Base-by-base conservation (phyloP, 163 green algal genomes). In the Scenedesmus sp. region DNA sequence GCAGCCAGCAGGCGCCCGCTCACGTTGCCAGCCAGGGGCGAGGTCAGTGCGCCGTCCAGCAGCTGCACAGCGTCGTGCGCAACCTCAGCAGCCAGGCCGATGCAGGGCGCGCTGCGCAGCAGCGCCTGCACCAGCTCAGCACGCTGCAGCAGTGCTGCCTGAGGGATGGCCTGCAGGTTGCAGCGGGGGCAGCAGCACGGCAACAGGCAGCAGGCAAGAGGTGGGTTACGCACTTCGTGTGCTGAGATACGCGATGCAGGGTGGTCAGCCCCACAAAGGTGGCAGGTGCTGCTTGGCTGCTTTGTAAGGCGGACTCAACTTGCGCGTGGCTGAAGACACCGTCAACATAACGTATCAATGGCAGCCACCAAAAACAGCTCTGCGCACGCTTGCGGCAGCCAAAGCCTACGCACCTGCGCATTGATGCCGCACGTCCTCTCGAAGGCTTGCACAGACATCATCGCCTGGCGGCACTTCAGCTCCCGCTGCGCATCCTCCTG, bases 61-160 rank as follows among this genome's bases (percentile, higher is more conserved):
- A 97, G 95, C 86, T 94, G 92, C 74, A 95, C 77, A 7, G 90
- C 91, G 67, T 97, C 96, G 87, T 97, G 94, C 52, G 94, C 82
- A 4, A 89, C 76, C 93, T 93, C 89, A 95, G 91, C 10, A 94
- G 73, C 5, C 26, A 93, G 84, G 60, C 84, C 90, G 59, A 92
- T 82, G 66, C 52, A 79, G 59, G 89, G 82, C 15, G 89, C 82
- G 59, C 67, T 84, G 82, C 82, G 55, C 66, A 92, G 66, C 52
- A 92, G 66, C 82, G 87, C 70, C 16, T 86, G 82, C n/a, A 90
- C 89, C 67, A 92, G 82, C 20, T 92, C 89, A 15, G n/a, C 66
- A 18, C 89, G 89, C 56, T 89, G 82, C 66, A 86, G 56, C 66
- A 92, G 82, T 10, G 73, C 18, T 4, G n/a, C 82, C 6, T 59